Conservation (phyloP, 768 basidiomycete genomes). For the Lentinula lateritia region DNA sequence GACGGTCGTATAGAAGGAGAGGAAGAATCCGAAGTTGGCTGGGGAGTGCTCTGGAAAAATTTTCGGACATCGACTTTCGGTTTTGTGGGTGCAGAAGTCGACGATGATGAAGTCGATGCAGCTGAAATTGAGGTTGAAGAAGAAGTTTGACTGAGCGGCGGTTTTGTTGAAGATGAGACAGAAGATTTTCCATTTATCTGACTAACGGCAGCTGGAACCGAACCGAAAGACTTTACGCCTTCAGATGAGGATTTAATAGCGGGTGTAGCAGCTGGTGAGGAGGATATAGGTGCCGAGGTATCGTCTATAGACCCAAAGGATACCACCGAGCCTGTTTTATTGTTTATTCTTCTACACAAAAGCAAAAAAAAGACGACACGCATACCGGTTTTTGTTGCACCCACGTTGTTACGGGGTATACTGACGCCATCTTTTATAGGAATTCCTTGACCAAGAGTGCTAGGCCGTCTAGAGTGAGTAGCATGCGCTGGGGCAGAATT, state of each 20-base stretch:
- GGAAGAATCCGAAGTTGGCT: slow-evolving; percentile 46
- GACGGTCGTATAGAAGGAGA: slow-evolving; percentile 54
- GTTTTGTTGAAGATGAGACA: slow-evolving; percentile 36
- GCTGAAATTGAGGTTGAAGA: slow-evolving; percentile 17
- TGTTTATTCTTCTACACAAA: slow-evolving; percentile 6
- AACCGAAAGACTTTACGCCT: slow-evolving; percentile 78
- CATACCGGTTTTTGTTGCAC: slow-evolving; percentile 64
- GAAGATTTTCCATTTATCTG: slow-evolving; percentile 62
- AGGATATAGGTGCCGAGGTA: slow-evolving; percentile 68
- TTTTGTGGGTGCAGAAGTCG: slow-evolving; percentile 14
- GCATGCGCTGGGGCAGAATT: slow-evolving; percentile 38
- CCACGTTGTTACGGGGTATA: slow-evolving; percentile 61
- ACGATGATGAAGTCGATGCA: slow-evolving; percentile 16
- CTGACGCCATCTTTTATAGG: slow-evolving; percentile 77
- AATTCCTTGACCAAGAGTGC: slow-evolving; percentile 64
- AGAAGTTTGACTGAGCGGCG: slow-evolving; percentile 23
- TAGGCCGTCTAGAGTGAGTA: slow-evolving; percentile 76
- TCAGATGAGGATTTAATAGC: slow-evolving; percentile 50
- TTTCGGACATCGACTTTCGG: slow-evolving; percentile 50
- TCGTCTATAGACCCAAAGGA: slow-evolving; percentile 92
- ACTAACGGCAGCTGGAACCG: slow-evolving; percentile 53
- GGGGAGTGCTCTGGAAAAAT: slow-evolving; percentile 56
- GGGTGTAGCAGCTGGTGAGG: slow-evolving; percentile 70
- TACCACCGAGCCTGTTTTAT: slow-evolving; percentile 52
- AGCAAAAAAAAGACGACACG: slow-evolving; percentile 13